Evolutionary conservation across 768 basidiomycete species (phyloP).

Genomic region (Mycena venus): DNA sequence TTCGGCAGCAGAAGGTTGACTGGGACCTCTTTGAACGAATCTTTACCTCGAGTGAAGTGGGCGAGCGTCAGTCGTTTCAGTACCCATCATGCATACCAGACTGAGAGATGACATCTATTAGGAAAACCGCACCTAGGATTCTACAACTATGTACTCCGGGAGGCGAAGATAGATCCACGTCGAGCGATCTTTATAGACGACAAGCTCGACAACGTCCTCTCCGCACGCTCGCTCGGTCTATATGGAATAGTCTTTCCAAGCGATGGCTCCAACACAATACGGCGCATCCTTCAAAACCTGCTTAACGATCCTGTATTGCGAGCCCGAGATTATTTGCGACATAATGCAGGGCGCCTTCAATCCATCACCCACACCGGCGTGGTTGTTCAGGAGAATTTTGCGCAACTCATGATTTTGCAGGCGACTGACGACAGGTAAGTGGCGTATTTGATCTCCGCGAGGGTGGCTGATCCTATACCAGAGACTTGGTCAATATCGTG

Average conservation of each 20-base stretch:
- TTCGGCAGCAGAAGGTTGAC: conserved; percentile 59
- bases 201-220: conserved; percentile 69
- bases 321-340: conserved; percentile 55
- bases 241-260: conserved; percentile 62
- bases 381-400: conserved; percentile 65
- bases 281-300: conserved; percentile 60
- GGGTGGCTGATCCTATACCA: conserved; percentile 32
- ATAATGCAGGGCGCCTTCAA: conserved; percentile 55
- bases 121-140: conserved; percentile 54
- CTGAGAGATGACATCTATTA: background rate
- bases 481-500: conserved; percentile 57
- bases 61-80: conserved; percentile 52
- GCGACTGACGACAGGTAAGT: conserved; percentile 59
- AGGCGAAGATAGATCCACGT: conserved; percentile 59
- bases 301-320: conserved; percentile 61
- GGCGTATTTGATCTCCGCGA: background rate
- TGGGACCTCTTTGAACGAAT: conserved; percentile 64
- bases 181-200: conserved; percentile 71
- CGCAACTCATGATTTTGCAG: conserved; percentile 71
- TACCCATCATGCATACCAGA: too few relatives aligned
- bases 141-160: conserved; percentile 62
- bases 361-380: conserved; percentile 56
- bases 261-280: conserved; percentile 54
- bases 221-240: conserved; percentile 69
- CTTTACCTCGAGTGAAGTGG: conserved; percentile 66